These are phyloP conservation scores for Scalesia atractyloides DNA, from an alignment of 129 eudicot species.

Conservation along the genomic window DNA sequence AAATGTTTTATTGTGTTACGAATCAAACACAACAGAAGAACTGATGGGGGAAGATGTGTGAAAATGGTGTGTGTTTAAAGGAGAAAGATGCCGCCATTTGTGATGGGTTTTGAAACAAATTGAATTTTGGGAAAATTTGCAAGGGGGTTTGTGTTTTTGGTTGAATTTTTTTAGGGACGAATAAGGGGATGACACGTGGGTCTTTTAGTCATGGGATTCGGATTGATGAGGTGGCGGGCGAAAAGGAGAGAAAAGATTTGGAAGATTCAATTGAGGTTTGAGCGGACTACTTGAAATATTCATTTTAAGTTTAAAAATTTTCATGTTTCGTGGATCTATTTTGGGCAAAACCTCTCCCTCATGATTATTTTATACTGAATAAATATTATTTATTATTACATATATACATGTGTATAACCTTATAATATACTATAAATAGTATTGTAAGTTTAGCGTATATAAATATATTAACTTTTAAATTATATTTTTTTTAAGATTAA, in stretches of 20 bases:
- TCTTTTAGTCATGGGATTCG: neutral
- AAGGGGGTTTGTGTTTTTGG: neutral
- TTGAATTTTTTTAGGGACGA: neutral
- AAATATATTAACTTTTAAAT: too few relatives aligned
- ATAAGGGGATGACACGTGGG: conserved; percentile 1
- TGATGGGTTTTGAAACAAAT: conserved; percentile 18
- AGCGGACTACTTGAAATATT: conserved; percentile 19
- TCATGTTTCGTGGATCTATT: too few relatives aligned
- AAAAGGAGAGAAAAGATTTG: neutral
- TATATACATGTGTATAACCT: too few relatives aligned
- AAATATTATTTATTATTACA: too few relatives aligned
- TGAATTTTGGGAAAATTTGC: conserved; percentile 16
- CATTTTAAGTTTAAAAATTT: conserved; percentile 6
- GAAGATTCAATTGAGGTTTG: conserved; percentile 27
- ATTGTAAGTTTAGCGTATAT: too few relatives aligned
- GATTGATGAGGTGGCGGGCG: conserved; percentile 36
- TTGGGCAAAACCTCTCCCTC: neutral
- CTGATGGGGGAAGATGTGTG: conserved; percentile 21
- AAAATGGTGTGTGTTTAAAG: conserved; percentile 20
- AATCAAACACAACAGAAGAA: neutral
- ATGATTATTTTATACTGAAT: neutral
- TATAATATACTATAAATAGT: too few relatives aligned
- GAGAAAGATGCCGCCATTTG: conserved; percentile 31
- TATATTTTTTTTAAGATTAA: too few relatives aligned
- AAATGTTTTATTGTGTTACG: neutral